A percentile compares a stretch with the other conserved stretches of the same genome.
These are phyloP conservation scores for Euphrasia confusa DNA, from an alignment of 257 asterid species.

Conservation along the genomic window DNA sequence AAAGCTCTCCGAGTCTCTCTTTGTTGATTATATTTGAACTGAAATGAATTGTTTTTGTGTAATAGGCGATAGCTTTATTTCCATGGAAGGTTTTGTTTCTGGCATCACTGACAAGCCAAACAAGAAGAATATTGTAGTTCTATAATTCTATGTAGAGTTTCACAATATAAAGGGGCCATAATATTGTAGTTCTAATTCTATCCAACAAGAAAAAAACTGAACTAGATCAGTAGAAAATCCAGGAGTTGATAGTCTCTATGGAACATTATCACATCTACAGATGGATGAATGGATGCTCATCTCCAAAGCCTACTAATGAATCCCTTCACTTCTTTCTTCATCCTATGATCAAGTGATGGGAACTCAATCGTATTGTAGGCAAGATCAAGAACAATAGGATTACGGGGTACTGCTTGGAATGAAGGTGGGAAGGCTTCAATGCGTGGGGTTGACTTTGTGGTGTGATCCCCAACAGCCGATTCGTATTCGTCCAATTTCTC, in stretches of 20 bases:
- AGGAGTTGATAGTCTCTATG: not conserved
- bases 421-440: slow-evolving; percentile 55
- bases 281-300: slow-evolving; percentile 26
- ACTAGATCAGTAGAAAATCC: not conserved
- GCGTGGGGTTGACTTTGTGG: slow-evolving; percentile 40
- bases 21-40: too few species aligned
- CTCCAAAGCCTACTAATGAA: slow-evolving; percentile 82
- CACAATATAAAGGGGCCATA: too few species aligned
- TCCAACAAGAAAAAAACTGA: not conserved
- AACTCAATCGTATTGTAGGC: slow-evolving; percentile 68
- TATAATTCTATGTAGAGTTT: too few species aligned
- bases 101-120: too few species aligned
- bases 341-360: slow-evolving; percentile 80
- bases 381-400: slow-evolving; percentile 57
- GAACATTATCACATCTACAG: not conserved
- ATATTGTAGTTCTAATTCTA: too few species aligned
- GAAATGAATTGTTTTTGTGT: too few species aligned
- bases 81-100: too few species aligned
- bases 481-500: slow-evolving; percentile 72
- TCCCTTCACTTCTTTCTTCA: slow-evolving; percentile 86
- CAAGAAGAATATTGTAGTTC: too few species aligned
- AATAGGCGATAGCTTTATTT: too few species aligned
- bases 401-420: slow-evolving; percentile 47
- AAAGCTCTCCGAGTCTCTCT: too few species aligned
- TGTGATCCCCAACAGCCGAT: slow-evolving; percentile 76